Percentiles rank a stretch among this genome's conserved stretches.
phyloP scores from a whole-genome alignment of 163 green algal genomes.

The Chlorella variabilis region DNA sequence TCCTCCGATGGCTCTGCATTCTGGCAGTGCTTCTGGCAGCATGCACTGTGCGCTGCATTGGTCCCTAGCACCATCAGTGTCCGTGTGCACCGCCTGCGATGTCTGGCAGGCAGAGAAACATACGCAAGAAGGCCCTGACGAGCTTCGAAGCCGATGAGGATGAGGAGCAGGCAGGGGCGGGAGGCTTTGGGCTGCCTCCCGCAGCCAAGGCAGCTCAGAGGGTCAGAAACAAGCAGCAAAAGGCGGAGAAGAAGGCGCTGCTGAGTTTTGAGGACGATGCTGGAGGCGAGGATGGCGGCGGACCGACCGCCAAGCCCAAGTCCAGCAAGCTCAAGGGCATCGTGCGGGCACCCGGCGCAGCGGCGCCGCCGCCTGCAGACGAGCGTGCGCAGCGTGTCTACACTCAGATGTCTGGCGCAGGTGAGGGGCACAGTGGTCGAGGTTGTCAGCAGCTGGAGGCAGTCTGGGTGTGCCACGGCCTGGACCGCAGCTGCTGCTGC shows the following conservation, averaged over 20 bases:
- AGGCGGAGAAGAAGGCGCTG: constrained; percentile 42
- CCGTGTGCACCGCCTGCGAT: no score
- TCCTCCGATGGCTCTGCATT: no score
- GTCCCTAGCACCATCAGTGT: no score
- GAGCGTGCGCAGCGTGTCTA: neutral
- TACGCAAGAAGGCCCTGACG: constrained; percentile 38
- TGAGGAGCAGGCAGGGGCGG: constrained; percentile 32
- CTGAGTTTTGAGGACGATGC: constrained; percentile 74
- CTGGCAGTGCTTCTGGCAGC: neutral
- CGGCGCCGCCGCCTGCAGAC: constrained; percentile 22
- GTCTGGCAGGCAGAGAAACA: constrained; percentile 21
- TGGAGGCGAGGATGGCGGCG: constrained; percentile 33
- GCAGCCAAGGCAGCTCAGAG: constrained; percentile 8
- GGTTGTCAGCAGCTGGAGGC: no score
- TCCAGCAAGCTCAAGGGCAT: constrained; percentile 1
- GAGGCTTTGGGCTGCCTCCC: constrained; percentile 24
- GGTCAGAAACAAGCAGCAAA: constrained; percentile 38
- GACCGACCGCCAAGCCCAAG: constrained; percentile 17
- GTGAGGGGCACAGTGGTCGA: no score
- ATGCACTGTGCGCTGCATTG: no score
- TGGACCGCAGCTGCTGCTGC: no score
- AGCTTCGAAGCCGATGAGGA: constrained; percentile 50
- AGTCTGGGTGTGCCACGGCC: no score
- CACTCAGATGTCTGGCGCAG: constrained; percentile 51
- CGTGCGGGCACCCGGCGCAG: constrained; percentile 19